Evolutionary conservation across 2,329 filamentous ascomycete genomes (phyloP).

Genomic region (Rutstroemia sp.): DNA sequence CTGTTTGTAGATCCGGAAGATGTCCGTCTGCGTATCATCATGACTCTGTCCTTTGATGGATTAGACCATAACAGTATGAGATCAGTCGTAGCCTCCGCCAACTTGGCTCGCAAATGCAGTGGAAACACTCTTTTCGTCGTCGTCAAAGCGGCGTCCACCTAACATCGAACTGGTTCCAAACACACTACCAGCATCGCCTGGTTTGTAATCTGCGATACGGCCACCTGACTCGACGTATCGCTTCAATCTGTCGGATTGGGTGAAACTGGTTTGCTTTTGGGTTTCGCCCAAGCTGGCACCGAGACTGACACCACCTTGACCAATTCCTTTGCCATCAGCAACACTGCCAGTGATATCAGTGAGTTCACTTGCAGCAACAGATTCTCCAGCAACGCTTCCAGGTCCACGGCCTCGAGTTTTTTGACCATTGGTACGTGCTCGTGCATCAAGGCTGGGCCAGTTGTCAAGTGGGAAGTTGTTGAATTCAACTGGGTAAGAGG

Average conservation of each 20-base stretch:
- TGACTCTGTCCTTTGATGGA: neutral
- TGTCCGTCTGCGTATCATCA: conserved; percentile 5
- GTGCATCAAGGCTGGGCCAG: conserved; percentile 75
- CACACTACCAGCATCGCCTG: conserved; percentile 54
- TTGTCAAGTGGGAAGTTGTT: conserved; percentile 71
- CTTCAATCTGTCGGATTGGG: conserved; percentile 84
- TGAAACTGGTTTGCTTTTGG: conserved; percentile 65
- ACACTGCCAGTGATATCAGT: conserved; percentile 70
- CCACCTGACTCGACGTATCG: conserved; percentile 86
- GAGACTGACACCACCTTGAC: conserved; percentile 83
- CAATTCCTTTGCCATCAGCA: conserved; percentile 65
- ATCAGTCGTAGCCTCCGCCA: conserved; percentile 42
- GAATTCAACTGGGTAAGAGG: conserved; percentile 91
- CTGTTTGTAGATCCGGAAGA: conserved; percentile 9
- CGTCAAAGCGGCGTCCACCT: conserved; percentile 52
- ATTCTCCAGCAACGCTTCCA: conserved; percentile 83
- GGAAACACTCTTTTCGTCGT: conserved; percentile 92
- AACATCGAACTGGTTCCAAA: conserved; percentile 52
- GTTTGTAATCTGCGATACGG: conserved; percentile 49
- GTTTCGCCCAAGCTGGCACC: conserved; percentile 69
- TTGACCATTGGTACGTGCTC: conserved; percentile 54
- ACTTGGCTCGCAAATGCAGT: conserved; percentile 96
- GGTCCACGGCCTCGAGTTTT: conserved; percentile 61
- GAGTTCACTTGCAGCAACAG: conserved; percentile 82
- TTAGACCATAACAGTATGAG: conserved; percentile 8